These are phyloP conservation scores for Paraleonurus japonicus DNA, from an alignment of 257 asterid genomes.

Conservation along the genomic window DNA sequence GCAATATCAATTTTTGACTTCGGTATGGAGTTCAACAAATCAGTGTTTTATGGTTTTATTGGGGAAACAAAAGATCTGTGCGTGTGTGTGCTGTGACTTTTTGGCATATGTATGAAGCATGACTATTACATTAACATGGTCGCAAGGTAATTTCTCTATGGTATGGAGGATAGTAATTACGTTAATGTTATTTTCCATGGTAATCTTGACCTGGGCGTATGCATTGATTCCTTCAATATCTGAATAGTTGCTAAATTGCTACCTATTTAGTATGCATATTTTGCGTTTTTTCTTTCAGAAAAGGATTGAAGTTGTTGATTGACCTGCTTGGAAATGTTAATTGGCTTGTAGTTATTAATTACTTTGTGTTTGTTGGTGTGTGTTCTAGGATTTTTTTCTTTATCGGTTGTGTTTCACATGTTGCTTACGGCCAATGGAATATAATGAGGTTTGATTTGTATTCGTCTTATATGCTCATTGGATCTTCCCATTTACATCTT, in stretches of 20 bases:
- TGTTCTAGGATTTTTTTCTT: not conserved
- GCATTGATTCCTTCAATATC: constrained; percentile 1
- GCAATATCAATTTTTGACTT: constrained; percentile 65
- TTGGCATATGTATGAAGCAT: not conserved
- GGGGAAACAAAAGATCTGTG: not conserved
- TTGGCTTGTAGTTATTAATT: not conserved
- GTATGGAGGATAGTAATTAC: not conserved
- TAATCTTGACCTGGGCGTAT: not conserved
- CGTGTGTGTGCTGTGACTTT: not conserved
- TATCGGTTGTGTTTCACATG: constrained; percentile 6
- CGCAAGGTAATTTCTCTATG: constrained; percentile 16
- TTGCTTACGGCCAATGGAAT: constrained; percentile 3
- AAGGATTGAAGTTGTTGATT: not conserved
- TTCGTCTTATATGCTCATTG: constrained; percentile 11
- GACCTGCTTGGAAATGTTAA: not conserved
- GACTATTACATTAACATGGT: not conserved
- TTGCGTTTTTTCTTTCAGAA: not conserved
- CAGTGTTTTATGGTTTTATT: not conserved
- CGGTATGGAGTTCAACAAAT: constrained; percentile 49
- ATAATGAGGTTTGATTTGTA: constrained; percentile 12
- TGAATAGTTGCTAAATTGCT: constrained; percentile 4
- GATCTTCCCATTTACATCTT: not conserved
- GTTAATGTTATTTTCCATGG: constrained; percentile 1
- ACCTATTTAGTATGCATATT: not conserved
- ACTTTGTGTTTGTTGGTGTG: not conserved